Evolutionary conservation across 371 early-diverging fungal genomes (phyloP), one percentile per base, ranked within the genome.

Genomic region (Rhizomucor pusillus): DNA sequence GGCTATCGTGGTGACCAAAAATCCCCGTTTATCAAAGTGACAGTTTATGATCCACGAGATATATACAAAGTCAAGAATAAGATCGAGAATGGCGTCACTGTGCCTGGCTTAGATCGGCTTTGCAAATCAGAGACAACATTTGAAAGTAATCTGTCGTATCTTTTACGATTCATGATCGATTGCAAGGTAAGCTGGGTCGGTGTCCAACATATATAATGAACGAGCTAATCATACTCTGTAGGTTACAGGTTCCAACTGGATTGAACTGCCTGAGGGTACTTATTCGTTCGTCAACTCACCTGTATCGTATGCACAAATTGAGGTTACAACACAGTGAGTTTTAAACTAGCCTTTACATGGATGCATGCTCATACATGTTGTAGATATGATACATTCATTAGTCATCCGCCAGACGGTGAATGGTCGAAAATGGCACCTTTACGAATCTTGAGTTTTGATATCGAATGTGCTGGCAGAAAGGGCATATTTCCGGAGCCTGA

Each of bases 111-210:
- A 18, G 58, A 66, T 43, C 41, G 46, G 2, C 73, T 67, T 6
- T 65, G 62, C 34, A 69, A 75, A 41, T 65, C 86, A 1, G 70
- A 61, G 68, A 76, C 83, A 12, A 85, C 88, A 0, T 99, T 83
- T 69, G 99, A 99, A 63, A 90, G 91, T 69, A 99, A 97, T 63
- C 63, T 99, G 37, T 85, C 88, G 10, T 98, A 87, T 72, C 74
- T 92, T 0, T 65, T 99, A 19, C 83, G 99, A 24, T 99, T 99
- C 73, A 99, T 99, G 99, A 95, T 98, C 64, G 99, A 99, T 62
- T 76, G 82, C 43, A 81, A 88, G 57, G 86, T 89, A 57, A 23
- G 1, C 1, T 3, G n/a, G n/a, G n/a, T n/a, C n/a, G n/a, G n/a
- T n/a, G n/a, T n/a, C n/a, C n/a, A n/a, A n/a, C n/a, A n/a, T 22